Evolutionary conservation across 148 eudicot species (phyloP).

Genomic region (Salicornia ramosissima): DNA sequence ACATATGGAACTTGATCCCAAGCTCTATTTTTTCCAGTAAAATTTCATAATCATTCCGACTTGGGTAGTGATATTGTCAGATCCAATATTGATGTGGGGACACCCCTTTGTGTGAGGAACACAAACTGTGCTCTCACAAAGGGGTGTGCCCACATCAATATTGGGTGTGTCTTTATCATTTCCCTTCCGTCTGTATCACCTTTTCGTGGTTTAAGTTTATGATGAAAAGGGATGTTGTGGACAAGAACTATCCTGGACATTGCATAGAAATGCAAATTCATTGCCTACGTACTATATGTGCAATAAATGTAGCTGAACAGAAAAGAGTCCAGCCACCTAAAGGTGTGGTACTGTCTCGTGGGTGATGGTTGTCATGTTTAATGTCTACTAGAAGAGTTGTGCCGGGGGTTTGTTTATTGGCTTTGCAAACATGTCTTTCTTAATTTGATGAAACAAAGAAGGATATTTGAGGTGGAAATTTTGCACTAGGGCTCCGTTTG

Average conservation of each 20-base stretch:
- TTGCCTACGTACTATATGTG: not conserved
- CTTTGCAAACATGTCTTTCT: not conserved
- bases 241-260: not conserved
- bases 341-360: not conserved
- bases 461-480: not conserved
- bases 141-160: no score
- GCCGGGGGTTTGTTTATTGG: not conserved
- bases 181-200: no score
- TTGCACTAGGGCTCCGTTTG: no score
- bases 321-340: not conserved
- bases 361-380: not conserved
- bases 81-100: no score
- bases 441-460: not conserved
- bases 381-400: not conserved
- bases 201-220: not conserved
- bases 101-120: no score
- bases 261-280: not conserved
- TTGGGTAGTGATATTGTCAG: no score
- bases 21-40: no score
- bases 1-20: no score
- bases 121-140: no score
- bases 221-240: not conserved
- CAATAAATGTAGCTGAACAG: not conserved
- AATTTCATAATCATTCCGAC: no score
- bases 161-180: no score